Conservation (phyloP, 257 asterid genomes). For the Rauvolfia tetraphylla region DNA sequence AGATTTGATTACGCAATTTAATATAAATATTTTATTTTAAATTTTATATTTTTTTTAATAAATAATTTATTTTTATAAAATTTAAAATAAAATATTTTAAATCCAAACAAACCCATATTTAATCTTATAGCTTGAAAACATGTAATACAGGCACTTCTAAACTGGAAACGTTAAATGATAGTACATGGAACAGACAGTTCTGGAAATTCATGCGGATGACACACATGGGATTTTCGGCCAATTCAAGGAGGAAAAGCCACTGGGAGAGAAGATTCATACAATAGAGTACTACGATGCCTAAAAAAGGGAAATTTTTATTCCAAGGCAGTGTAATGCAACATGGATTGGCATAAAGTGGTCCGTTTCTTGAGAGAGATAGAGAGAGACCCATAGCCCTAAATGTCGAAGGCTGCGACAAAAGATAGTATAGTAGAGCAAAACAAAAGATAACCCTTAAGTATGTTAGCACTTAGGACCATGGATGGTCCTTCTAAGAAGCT, state of each 20-base stretch:
- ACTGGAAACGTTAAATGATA: background rate
- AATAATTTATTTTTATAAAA: no score
- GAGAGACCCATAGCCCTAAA: constrained; percentile 2
- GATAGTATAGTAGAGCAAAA: background rate
- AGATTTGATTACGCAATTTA: no score
- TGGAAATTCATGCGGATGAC: background rate
- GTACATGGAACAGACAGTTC: background rate
- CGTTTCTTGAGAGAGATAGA: background rate
- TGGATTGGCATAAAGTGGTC: constrained; percentile 9
- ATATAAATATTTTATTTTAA: no score
- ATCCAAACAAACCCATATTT: no score
- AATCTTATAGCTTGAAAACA: no score
- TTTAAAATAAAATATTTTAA: no score
- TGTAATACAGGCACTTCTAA: background rate
- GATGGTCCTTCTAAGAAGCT: constrained; percentile 1
- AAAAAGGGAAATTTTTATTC: background rate
- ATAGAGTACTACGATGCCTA: background rate
- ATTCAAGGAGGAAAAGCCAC: background rate
- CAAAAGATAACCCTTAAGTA: background rate
- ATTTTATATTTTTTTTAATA: no score
- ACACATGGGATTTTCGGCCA: background rate
- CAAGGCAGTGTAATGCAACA: background rate
- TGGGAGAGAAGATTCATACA: background rate
- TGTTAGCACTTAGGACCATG: background rate
- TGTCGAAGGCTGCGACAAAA: constrained; percentile 4